Conservation (phyloP, 1,284 basidiomycete species). For the Pseudozyma flocculosa region DNA sequence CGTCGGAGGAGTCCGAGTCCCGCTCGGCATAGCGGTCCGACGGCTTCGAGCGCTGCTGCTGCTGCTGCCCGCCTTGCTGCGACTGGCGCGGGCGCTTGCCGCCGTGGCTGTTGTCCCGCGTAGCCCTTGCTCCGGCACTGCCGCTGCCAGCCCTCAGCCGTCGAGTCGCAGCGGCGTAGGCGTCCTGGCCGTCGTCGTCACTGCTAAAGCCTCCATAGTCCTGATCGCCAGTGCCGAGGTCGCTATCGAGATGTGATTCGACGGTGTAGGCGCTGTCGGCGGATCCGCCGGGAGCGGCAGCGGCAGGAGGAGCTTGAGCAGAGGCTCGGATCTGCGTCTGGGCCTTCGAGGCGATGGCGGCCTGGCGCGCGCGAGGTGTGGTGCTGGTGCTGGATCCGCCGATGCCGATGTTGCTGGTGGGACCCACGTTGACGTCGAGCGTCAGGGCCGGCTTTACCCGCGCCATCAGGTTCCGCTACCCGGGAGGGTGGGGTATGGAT, state of each 20-base stretch:
- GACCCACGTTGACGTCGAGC: constrained; percentile 43
- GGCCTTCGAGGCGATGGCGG: constrained; percentile 25
- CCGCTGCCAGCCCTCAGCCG: constrained; percentile 31
- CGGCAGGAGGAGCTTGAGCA: constrained; percentile 19
- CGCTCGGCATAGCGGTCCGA: constrained; percentile 7
- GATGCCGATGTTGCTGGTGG: constrained; percentile 17
- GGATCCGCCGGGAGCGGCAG: constrained; percentile 5
- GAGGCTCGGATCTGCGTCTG: constrained; percentile 34
- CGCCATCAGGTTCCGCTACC: constrained; percentile 41
- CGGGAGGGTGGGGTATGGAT: no score
- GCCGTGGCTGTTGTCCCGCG: constrained; percentile 18
- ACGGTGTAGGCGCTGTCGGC: constrained; percentile 12
- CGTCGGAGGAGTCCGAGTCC: constrained; percentile 4
- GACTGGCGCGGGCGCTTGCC: constrained; percentile 4
- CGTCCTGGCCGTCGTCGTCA: constrained; percentile 39
- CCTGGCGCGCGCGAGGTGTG: constrained; percentile 27
- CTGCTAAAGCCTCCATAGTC: constrained; percentile 47
- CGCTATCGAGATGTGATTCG: constrained; percentile 9
- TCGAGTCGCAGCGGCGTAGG: constrained; percentile 22
- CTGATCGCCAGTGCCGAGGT: constrained; percentile 5
- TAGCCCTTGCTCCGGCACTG: constrained; percentile 34
- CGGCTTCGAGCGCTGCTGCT: constrained; percentile 7
- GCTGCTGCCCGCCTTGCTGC: constrained; percentile 10
- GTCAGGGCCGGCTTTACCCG: constrained; percentile 43
- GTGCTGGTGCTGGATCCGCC: constrained; percentile 36